phyloP scores from a whole-genome alignment of 768 basidiomycete genomes.

The Hortiboletus flavorubellus region DNA sequence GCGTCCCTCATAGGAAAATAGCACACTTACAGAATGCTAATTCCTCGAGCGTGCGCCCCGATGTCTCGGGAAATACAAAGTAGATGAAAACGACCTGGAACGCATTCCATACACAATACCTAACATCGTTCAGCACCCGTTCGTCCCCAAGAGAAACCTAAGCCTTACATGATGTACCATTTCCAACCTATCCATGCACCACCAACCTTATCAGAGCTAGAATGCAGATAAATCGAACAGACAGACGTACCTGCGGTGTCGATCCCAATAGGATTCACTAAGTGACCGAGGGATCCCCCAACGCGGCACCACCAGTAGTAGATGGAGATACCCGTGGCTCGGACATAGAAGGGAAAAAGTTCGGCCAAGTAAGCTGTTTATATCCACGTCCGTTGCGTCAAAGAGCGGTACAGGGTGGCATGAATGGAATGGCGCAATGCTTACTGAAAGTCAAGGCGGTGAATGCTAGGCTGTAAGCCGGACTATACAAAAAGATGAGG shows the following conservation, averaged over 20 bases:
- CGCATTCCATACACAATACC: neutral
- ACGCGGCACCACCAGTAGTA: constrained; percentile 57
- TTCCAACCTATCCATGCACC: constrained; percentile 5
- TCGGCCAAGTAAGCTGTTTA: constrained; percentile 55
- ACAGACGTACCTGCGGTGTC: neutral
- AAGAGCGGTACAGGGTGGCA: neutral
- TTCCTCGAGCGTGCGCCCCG: constrained; percentile 11
- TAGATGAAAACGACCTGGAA: constrained; percentile 14
- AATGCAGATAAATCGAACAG: neutral
- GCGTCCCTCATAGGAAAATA: neutral
- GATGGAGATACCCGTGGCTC: constrained; percentile 57
- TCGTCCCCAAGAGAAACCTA: too few species aligned
- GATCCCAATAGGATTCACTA: constrained; percentile 11
- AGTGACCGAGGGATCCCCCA: neutral
- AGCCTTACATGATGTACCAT: constrained; percentile 9
- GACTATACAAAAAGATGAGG: constrained; percentile 14
- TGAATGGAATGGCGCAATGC: neutral
- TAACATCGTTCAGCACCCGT: neutral
- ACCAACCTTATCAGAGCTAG: neutral
- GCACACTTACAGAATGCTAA: constrained; percentile 9
- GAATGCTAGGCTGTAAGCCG: constrained; percentile 1
- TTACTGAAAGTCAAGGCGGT: neutral
- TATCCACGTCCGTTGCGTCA: neutral
- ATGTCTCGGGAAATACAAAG: constrained; percentile 15
- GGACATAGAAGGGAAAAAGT: constrained; percentile 58